A percentile compares a stretch with the other conserved stretches of the same genome.
phyloP scores from a whole-genome alignment of 2,329 filamentous ascomycete species.

The Chaetomiaceae sp. region DNA sequence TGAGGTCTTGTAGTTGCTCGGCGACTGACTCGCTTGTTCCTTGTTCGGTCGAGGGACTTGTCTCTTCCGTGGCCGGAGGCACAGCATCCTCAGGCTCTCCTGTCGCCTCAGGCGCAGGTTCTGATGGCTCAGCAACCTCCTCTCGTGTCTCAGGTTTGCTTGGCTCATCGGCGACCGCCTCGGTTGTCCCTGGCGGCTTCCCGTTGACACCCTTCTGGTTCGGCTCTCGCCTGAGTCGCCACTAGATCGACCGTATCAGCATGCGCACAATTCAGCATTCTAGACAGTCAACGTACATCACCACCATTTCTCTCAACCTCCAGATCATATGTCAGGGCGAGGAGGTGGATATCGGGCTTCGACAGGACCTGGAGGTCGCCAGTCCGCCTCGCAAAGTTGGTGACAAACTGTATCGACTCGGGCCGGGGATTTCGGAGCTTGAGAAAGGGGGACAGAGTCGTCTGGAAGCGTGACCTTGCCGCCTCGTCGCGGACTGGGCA shows the following conservation, averaged over 20 bases:
- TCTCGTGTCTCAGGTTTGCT: neutral
- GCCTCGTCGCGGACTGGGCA: slow-evolving; percentile 59
- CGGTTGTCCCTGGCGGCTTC: slow-evolving; percentile 49
- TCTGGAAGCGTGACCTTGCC: slow-evolving; percentile 77
- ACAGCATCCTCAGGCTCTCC: slow-evolving; percentile 20
- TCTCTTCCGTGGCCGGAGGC: neutral
- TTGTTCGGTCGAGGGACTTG: slow-evolving; percentile 8
- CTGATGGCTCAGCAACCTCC: neutral
- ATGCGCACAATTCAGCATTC: neutral
- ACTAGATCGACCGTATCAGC: slow-evolving; percentile 34
- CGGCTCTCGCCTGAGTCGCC: slow-evolving; percentile 73
- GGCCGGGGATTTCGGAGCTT: slow-evolving; percentile 69
- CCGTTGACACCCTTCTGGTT: slow-evolving; percentile 77
- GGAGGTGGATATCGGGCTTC: slow-evolving; percentile 79
- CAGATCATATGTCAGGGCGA: slow-evolving; percentile 91
- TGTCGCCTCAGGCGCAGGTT: slow-evolving; percentile 36
- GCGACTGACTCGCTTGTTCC: slow-evolving; percentile 13
- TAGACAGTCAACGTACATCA: slow-evolving; percentile 39
- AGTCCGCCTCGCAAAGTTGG: slow-evolving; percentile 81
- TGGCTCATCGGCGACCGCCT: slow-evolving; percentile 23
- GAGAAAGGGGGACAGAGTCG: slow-evolving; percentile 78
- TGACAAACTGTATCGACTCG: slow-evolving; percentile 73
- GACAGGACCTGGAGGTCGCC: slow-evolving; percentile 87
- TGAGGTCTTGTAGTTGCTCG: slow-evolving; percentile 26
- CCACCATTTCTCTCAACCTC: slow-evolving; percentile 88